Percentiles rank a stretch among this genome's conserved stretches.
phyloP scores from a whole-genome alignment of 805 yeast genomes.

The Wickerhamiella qilinensis region DNA sequence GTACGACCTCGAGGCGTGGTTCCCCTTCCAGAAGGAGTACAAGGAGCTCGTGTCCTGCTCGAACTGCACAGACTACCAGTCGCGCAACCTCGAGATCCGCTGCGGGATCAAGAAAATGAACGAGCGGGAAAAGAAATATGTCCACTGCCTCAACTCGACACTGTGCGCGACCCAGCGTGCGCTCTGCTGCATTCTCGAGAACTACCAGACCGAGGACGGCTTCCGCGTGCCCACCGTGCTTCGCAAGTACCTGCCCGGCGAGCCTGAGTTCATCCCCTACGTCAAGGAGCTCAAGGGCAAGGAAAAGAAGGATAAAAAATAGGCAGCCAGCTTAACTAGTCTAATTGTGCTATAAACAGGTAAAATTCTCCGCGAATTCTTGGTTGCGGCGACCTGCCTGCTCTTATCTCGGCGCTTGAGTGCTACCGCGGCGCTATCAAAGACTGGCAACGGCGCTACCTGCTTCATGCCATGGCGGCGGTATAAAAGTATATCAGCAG shows the following conservation, averaged over 20 bases:
- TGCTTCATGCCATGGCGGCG: too few species aligned
- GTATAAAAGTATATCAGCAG: too few species aligned
- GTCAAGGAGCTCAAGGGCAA: slow-evolving; percentile 47
- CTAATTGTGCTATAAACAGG: too few species aligned
- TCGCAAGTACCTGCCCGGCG: slow-evolving; percentile 94
- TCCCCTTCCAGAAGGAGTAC: slow-evolving; percentile 98
- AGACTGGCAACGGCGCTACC: too few species aligned
- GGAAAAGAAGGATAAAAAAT: slow-evolving; percentile 9
- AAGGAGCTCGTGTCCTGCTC: slow-evolving; percentile 97
- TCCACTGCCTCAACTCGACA: slow-evolving; percentile 95
- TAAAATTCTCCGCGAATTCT: too few species aligned
- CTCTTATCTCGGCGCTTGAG: too few species aligned
- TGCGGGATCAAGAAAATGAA: slow-evolving; percentile 94
- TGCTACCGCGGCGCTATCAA: too few species aligned
- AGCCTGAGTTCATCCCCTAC: slow-evolving; percentile 90
- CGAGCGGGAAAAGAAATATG: slow-evolving; percentile 93
- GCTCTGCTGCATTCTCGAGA: slow-evolving; percentile 89
- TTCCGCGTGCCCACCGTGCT: slow-evolving; percentile 85
- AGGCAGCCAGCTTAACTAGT: too few species aligned
- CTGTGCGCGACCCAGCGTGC: slow-evolving; percentile 98
- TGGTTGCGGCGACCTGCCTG: too few species aligned
- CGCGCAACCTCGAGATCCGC: slow-evolving; percentile 95
- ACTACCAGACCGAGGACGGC: slow-evolving; percentile 96
- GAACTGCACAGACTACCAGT: slow-evolving; percentile 98
- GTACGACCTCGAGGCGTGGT: slow-evolving; percentile 98